Evolutionary conservation across 139 green algal species (phyloP).

Genomic region (Micractinium sp.): DNA sequence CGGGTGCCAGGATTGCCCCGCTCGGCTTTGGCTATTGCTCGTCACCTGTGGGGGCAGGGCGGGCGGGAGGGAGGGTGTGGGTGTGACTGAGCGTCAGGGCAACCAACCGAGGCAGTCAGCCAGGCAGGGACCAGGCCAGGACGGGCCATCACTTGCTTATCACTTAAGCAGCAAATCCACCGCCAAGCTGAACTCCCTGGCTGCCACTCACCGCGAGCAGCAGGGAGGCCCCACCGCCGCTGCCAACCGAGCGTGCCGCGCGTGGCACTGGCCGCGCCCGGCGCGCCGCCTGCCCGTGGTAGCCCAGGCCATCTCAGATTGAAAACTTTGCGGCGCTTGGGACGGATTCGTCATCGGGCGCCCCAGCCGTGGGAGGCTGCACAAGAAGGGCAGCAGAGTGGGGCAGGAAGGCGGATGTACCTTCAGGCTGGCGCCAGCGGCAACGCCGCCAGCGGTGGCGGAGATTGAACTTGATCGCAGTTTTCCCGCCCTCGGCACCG

Average conservation of each 20-base stretch:
- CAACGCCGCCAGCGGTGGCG: neutral
- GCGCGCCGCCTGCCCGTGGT: neutral
- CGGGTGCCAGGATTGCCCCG: neutral
- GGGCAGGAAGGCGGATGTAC: neutral
- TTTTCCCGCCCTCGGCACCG: neutral
- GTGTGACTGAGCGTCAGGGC: neutral
- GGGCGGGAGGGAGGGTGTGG: neutral
- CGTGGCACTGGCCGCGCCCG: neutral
- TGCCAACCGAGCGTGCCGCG: neutral
- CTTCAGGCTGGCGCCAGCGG: neutral
- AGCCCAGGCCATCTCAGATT: slow-evolving; percentile 11
- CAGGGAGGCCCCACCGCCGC: neutral
- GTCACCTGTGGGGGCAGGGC: neutral
- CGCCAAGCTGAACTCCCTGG: neutral
- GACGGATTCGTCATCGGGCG: slow-evolving; percentile 12
- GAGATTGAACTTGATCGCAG: neutral
- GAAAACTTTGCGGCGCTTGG: slow-evolving; percentile 20
- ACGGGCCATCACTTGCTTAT: neutral
- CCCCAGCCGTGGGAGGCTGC: neutral
- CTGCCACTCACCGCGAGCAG: slow-evolving; percentile 1
- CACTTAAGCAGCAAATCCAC: neutral
- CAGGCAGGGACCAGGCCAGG: neutral
- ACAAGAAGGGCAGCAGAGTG: neutral
- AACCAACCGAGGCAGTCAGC: neutral
- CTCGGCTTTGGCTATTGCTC: slow-evolving; percentile 33